These are phyloP conservation scores for Mariannaea elegans DNA, from an alignment of 2,329 filamentous ascomycete species.

Conservation along the genomic window DNA sequence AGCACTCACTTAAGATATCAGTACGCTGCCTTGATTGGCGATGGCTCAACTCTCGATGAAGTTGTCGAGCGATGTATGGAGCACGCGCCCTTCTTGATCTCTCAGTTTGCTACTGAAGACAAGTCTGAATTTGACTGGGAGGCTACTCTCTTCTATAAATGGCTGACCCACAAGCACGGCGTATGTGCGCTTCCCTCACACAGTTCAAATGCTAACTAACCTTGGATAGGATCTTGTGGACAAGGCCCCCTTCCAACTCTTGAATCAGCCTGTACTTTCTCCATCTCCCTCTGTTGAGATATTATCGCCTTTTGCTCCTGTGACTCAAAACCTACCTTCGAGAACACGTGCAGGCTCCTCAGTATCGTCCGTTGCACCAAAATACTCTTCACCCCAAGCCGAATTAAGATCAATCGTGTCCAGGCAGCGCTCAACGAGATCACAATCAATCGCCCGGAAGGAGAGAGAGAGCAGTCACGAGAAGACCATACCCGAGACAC, in stretches of 20 bases:
- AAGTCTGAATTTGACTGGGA: slow-evolving; percentile 50
- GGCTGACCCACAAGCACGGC: slow-evolving; percentile 52
- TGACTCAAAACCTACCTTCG: slow-evolving; percentile 23
- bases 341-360: slow-evolving; percentile 35
- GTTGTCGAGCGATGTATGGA: slow-evolving; percentile 56
- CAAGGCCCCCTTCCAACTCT: slow-evolving; percentile 32
- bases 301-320: slow-evolving; percentile 4
- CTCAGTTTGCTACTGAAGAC: slow-evolving; percentile 57
- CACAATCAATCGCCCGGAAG: slow-evolving; percentile 27
- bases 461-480: background rate
- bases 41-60: slow-evolving; percentile 61
- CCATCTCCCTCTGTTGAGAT: slow-evolving; percentile 30
- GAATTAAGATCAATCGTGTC: slow-evolving; percentile 20
- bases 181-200: slow-evolving; percentile 43
- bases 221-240: slow-evolving; percentile 38
- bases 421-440: slow-evolving; percentile 27
- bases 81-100: slow-evolving; percentile 61
- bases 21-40: slow-evolving; percentile 62
- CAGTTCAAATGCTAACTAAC: background rate
- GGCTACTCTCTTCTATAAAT: slow-evolving; percentile 58
- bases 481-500: background rate
- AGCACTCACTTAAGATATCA: slow-evolving; percentile 33
- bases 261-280: slow-evolving; percentile 31
- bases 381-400: slow-evolving; percentile 25
- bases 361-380: slow-evolving; percentile 15